These are phyloP conservation scores for Kokia cookei DNA, from an alignment of 441 rosid species.

Conservation along the genomic window DNA sequence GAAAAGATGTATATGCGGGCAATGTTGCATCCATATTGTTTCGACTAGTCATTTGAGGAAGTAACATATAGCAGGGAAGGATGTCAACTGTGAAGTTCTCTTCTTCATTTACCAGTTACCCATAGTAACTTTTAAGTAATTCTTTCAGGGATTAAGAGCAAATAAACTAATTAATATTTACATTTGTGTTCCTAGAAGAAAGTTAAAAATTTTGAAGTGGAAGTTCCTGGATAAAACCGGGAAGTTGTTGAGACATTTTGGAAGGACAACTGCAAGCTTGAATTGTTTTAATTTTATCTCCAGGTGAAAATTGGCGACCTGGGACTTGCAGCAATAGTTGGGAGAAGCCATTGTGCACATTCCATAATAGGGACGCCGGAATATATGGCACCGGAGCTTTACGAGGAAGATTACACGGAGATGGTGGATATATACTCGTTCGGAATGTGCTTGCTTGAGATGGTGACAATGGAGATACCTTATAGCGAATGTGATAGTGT, in stretches of 20 bases:
- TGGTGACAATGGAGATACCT: constrained; percentile 44
- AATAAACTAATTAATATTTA: neutral
- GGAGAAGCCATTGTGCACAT: constrained; percentile 40
- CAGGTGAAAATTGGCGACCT: constrained; percentile 46
- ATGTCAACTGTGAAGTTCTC: neutral
- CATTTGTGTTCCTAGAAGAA: neutral
- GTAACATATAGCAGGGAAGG: neutral
- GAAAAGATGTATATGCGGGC: neutral
- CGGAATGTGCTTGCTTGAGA: constrained; percentile 44
- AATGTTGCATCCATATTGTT: neutral
- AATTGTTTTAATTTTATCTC: neutral
- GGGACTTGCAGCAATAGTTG: constrained; percentile 45
- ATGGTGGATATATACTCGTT: constrained; percentile 45
- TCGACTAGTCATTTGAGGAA: neutral
- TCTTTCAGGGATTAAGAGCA: neutral
- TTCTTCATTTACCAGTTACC: neutral
- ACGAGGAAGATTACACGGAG: constrained; percentile 50
- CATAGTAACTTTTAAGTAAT: neutral
- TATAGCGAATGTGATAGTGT: constrained; percentile 41
- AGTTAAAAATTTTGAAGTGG: neutral
- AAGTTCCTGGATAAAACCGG: neutral
- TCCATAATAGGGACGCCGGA: constrained; percentile 41
- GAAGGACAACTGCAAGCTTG: neutral
- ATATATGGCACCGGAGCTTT: constrained; percentile 49
- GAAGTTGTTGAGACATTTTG: neutral